Conservation (phyloP, 2,329 filamentous ascomycete species). For the Furcasterigmium furcatum region DNA sequence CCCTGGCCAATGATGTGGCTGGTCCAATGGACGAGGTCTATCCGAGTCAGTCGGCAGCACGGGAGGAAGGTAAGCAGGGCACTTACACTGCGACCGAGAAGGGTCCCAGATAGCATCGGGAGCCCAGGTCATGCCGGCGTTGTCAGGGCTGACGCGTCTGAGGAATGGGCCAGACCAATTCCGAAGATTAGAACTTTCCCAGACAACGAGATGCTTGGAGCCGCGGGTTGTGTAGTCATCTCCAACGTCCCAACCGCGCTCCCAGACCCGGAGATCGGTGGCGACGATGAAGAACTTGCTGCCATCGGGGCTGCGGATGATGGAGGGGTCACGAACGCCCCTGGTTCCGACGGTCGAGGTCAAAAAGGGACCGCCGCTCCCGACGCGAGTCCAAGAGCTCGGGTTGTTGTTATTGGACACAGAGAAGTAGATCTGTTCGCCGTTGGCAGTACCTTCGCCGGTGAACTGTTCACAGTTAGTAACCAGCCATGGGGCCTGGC, state of each 20-base stretch:
- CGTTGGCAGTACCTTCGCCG: constrained; percentile 26
- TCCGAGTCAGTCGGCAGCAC: too few species aligned
- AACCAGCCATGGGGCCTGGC: too few species aligned
- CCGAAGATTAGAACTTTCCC: constrained; percentile 35
- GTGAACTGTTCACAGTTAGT: constrained; percentile 23
- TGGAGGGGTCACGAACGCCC: constrained; percentile 36
- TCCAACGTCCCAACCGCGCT: constrained; percentile 24
- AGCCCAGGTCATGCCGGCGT: constrained; percentile 37
- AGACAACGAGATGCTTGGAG: constrained; percentile 33
- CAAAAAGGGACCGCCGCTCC: constrained; percentile 30
- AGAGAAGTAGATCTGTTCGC: constrained; percentile 33
- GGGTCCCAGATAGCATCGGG: constrained; percentile 33
- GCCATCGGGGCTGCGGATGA: constrained; percentile 35
- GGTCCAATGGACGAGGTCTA: constrained; percentile 5
- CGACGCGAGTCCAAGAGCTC: constrained; percentile 33
- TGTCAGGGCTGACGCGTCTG: constrained; percentile 31
- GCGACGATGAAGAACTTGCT: constrained; percentile 34
- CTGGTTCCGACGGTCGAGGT: constrained; percentile 32
- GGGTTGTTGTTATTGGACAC: constrained; percentile 38
- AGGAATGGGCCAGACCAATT: constrained; percentile 34
- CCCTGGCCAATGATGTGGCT: constrained; percentile 9
- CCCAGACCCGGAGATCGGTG: constrained; percentile 28
- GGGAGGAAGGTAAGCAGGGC: too few species aligned
- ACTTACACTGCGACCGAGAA: constrained; percentile 3
- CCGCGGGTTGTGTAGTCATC: constrained; percentile 10